A percentile compares a stretch with the other conserved stretches of the same genome.
Conservation (phyloP, 495 filamentous ascomycete genomes). For the Neurospora sp. region DNA sequence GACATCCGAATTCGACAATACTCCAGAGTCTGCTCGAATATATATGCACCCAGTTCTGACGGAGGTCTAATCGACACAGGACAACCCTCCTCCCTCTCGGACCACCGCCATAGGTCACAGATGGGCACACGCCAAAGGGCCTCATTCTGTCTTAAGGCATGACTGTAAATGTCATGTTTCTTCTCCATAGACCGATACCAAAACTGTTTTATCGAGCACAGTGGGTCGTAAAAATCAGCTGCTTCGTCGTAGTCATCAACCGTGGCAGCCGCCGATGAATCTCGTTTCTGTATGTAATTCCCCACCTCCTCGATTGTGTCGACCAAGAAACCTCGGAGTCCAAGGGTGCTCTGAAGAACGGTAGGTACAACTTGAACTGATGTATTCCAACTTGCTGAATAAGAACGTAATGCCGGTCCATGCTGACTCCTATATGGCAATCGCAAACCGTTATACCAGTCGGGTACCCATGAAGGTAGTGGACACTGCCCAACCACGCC, state of each 20-base stretch:
- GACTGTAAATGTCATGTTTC: background rate
- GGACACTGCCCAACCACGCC: background rate
- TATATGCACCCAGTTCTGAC: background rate
- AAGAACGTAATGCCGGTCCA: background rate
- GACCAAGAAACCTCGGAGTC: background rate
- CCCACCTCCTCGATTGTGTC: background rate
- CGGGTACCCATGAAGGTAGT: background rate
- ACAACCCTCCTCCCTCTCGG: background rate
- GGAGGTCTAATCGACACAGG: background rate
- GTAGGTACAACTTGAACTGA: background rate
- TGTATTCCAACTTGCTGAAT: background rate
- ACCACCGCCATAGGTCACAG: background rate
- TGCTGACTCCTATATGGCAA: background rate
- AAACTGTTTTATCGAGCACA: background rate
- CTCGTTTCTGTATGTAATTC: background rate
- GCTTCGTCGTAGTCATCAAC: rapidly evolving
- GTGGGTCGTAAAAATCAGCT: rapidly evolving
- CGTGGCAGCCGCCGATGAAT: background rate
- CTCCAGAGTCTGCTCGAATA: background rate
- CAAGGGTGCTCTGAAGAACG: background rate
- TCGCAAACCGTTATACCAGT: background rate
- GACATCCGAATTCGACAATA: background rate
- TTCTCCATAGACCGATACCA: background rate
- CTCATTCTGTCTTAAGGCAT: background rate
- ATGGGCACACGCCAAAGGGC: background rate